A percentile compares a stretch with the other conserved stretches of the same genome.
Conservation (phyloP, 495 filamentous ascomycete species). For the Penicillium riverlandense region DNA sequence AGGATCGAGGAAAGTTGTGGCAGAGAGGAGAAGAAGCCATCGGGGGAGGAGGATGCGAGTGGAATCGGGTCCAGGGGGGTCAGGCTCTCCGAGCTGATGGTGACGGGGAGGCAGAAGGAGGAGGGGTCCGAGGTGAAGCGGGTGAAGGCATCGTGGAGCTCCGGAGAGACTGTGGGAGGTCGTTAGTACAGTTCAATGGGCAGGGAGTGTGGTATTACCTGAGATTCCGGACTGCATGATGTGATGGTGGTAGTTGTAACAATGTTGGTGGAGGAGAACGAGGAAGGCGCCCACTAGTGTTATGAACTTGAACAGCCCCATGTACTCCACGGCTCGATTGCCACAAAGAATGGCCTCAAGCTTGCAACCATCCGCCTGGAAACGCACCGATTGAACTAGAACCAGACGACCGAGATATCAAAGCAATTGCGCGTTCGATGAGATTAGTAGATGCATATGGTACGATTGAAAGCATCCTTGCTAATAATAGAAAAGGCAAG, state of each 20-base stretch:
- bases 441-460: no score
- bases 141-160: constrained; percentile 80
- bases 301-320: no score
- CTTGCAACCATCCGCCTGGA: no score
- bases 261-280: constrained; percentile 4
- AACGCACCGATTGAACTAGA: no score
- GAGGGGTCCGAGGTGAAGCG: constrained; percentile 54
- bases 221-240: constrained; percentile 87
- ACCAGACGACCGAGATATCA: no score
- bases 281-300: constrained; percentile 7
- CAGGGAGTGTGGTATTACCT: constrained; percentile 38
- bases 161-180: constrained; percentile 59
- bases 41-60: constrained; percentile 36
- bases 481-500: no score
- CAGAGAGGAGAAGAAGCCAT: constrained; percentile 53
- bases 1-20: constrained; percentile 63
- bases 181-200: constrained; percentile 6
- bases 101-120: constrained; percentile 73
- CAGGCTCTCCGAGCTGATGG: constrained; percentile 70
- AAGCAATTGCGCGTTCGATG: no score
- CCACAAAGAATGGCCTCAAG: no score
- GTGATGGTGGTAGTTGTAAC: neutral
- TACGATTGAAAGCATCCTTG: no score
- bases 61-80: constrained; percentile 54
- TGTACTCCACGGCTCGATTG: no score